Evolutionary conservation across 148 eudicot species (phyloP), one percentile per base, ranked within the genome.

Genomic region (Beta vulgaris): DNA sequence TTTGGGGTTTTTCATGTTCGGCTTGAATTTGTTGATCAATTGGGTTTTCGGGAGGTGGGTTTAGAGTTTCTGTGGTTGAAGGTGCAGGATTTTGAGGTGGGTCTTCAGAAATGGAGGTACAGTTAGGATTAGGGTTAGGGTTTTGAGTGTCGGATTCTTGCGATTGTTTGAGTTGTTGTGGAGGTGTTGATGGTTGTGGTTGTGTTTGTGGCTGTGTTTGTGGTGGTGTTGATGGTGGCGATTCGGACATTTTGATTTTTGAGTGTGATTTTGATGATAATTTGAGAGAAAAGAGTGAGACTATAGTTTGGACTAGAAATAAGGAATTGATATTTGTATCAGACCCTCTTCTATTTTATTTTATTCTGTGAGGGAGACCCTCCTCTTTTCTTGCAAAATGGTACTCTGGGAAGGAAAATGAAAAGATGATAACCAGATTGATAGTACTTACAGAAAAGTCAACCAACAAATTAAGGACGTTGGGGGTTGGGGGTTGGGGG

Each of bases 61-160:
- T 67, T 43, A 28, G 60, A 19, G 40, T 40, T 67, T 79, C 69
- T 43, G 61, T 60, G 74, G 74, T 46, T 42, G 10, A 42, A 19
- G 71, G 66, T 29, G 63, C 57, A 32, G 49, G 69, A 39, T 37
- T 63, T 10, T 53, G 54, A 42, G 36, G 36, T 31, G 81, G 72
- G 54, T 46, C 36, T 75, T 64, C 73, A 10, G 68, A 63, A 34
- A 9, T 18, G 54, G 54, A 49, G 54, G 54, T 49, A n/a, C n/a
- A n/a, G n/a, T 61, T 29, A 51, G 71, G 54, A 67, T 9, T 70
- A 49, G 78, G 71, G 43, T 74, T 79, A 51, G 82, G 71, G 75
- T 70, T 60, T 35, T 40, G 73, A 32, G 37, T 21, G 6, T 60
- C 37, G 34, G 63, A 57, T 19, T 40, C 15, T 7, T 40, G 36